phyloP scores from a whole-genome alignment of 139 green algal genomes.

The Tetradesmus lagerheimii region DNA sequence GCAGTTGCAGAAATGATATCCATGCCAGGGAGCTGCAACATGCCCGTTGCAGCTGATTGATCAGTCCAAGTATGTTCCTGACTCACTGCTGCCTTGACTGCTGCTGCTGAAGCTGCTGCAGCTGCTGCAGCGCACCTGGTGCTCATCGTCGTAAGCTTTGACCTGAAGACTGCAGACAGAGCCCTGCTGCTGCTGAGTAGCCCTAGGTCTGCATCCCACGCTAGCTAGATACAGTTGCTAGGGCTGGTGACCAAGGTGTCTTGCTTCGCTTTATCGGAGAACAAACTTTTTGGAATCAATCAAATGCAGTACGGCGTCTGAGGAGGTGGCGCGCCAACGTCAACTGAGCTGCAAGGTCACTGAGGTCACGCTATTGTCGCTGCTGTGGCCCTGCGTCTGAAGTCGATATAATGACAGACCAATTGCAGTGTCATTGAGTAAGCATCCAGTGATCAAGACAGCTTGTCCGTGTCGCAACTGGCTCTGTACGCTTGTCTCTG shows the following conservation, averaged over 20 bases:
- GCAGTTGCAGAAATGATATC: neutral
- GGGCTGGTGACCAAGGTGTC: neutral
- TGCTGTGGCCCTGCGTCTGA: neutral
- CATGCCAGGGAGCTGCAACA: neutral
- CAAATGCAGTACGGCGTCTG: no score
- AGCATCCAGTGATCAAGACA: no score
- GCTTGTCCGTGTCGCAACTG: neutral
- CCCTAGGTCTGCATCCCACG: neutral
- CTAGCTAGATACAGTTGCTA: neutral
- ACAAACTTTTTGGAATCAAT: neutral
- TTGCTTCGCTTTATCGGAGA: neutral
- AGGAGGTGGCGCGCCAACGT: neutral
- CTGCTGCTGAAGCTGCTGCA: neutral
- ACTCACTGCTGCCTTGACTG: neutral
- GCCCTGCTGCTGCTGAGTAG: neutral
- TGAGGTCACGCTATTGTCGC: neutral
- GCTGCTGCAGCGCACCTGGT: neutral
- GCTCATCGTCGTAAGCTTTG: neutral
- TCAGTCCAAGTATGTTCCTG: neutral
- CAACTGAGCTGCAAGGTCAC: constrained; percentile 1
- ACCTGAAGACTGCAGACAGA: neutral
- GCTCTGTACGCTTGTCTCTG: neutral
- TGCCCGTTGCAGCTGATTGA: neutral
- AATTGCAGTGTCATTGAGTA: no score
- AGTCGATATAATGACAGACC: neutral